Evolutionary conservation across 148 eudicot genomes (phyloP).

Genomic region (Polygonum aviculare): DNA sequence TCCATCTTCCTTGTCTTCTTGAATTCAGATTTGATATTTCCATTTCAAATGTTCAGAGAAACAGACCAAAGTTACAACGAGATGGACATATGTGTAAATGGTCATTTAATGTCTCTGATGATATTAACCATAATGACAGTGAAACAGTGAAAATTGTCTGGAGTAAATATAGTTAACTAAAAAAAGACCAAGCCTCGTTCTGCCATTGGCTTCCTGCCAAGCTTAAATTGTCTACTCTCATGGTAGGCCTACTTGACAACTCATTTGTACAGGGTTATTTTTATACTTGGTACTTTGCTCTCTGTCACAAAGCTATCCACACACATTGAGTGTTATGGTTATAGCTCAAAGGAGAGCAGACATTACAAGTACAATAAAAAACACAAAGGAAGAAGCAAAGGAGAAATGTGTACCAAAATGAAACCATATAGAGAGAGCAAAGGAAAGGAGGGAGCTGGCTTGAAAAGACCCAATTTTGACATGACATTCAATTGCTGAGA

Average conservation of each 20-base stretch:
- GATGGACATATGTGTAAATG: not conserved
- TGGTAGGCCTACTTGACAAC: slow-evolving; percentile 6
- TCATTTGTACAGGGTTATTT: not conserved
- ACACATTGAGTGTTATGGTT: not conserved
- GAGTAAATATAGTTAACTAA: not conserved
- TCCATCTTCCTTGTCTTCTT: not conserved
- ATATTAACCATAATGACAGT: not conserved
- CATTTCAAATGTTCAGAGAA: not conserved
- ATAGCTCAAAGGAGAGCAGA: slow-evolving; percentile 4
- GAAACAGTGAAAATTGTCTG: not conserved
- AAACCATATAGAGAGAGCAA: not conserved
- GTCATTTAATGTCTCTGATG: not conserved
- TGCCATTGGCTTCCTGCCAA: slow-evolving; percentile 5
- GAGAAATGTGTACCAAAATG: not conserved
- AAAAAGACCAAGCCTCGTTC: not conserved
- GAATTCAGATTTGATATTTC: not conserved
- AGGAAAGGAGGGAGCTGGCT: not conserved
- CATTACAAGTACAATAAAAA: not conserved
- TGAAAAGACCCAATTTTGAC: not conserved
- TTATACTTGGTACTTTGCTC: not conserved
- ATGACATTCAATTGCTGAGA: slow-evolving; percentile 3
- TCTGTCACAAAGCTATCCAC: slow-evolving; percentile 4
- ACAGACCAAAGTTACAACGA: not conserved
- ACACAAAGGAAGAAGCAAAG: slow-evolving; percentile 2
- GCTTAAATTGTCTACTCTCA: not conserved